Evolutionary conservation across 805 yeast genomes (phyloP).

Genomic region (Yamadazyma paraphyllophila): DNA sequence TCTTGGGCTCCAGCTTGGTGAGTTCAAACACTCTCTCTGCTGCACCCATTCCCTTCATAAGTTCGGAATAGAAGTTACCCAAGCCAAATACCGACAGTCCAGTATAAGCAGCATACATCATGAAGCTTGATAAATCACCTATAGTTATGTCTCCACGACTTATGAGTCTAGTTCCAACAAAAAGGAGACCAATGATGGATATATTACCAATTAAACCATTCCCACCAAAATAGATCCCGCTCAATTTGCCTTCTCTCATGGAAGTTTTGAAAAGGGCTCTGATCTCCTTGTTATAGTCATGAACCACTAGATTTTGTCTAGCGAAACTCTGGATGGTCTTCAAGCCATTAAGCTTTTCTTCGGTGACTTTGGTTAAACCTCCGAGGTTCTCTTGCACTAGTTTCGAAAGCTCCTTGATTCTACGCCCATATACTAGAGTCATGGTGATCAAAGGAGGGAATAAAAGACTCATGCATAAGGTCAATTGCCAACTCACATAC

Average conservation of each 20-base stretch:
- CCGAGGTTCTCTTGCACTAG: slow-evolving; percentile 84
- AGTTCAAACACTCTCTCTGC: slow-evolving; percentile 88
- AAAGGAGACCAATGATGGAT: slow-evolving; percentile 71
- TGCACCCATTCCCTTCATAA: slow-evolving; percentile 98
- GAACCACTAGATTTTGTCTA: slow-evolving; percentile 76
- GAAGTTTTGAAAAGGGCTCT: slow-evolving; percentile 65
- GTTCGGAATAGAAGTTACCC: slow-evolving; percentile 86
- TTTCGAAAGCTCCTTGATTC: slow-evolving; percentile 70
- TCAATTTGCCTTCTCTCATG: slow-evolving; percentile 72
- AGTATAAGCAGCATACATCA: slow-evolving; percentile 93
- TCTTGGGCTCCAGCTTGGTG: slow-evolving; percentile 71
- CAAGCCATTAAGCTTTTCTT: slow-evolving; percentile 83
- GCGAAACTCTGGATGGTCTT: slow-evolving; percentile 89
- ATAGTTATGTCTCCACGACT: slow-evolving; percentile 70
- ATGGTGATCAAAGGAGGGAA: slow-evolving; percentile 82
- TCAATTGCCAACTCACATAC: slow-evolving; percentile 76
- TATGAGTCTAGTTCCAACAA: slow-evolving; percentile 82
- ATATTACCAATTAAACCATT: slow-evolving; percentile 85
- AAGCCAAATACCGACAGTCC: slow-evolving; percentile 91
- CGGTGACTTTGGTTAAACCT: slow-evolving; percentile 81
- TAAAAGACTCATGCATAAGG: slow-evolving; percentile 74
- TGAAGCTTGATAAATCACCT: slow-evolving; percentile 88
- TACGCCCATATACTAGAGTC: slow-evolving; percentile 79
- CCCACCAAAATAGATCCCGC: slow-evolving; percentile 73
- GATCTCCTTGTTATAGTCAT: slow-evolving; percentile 70